Conservation (phyloP, 306 rosid species). For the Quillaja saponaria region DNA sequence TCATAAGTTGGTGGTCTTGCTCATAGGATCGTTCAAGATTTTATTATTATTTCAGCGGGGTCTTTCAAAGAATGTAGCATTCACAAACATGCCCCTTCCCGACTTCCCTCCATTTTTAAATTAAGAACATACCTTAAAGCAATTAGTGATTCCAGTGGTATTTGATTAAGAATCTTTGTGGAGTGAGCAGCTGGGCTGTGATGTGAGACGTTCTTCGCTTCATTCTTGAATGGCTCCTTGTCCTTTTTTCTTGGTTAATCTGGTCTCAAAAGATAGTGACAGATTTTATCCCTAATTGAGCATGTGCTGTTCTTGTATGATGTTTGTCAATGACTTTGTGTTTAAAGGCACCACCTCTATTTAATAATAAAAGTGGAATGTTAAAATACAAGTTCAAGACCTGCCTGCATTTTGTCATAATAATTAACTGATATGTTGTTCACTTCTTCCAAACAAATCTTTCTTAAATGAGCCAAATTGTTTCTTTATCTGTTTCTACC, state of each 20-base stretch:
- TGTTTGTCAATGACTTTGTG: conserved; percentile 6
- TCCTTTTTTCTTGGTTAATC: conserved; percentile 1
- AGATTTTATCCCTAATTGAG: not conserved
- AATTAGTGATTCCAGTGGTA: conserved; percentile 4
- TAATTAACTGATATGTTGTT: not conserved
- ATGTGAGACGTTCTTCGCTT: not conserved
- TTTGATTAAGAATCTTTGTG: conserved; percentile 8
- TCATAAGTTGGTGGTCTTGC: conserved; percentile 6
- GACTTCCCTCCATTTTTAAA: not conserved
- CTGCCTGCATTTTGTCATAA: not conserved
- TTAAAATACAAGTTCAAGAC: not conserved
- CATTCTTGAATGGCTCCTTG: not conserved
- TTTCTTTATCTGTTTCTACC: conserved; percentile 6
- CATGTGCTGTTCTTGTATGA: conserved; percentile 5
- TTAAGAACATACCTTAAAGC: not conserved
- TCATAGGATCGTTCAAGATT: not conserved
- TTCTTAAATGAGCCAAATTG: too few species aligned
- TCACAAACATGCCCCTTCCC: conserved; percentile 13
- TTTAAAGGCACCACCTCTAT: not conserved
- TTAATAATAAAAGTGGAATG: conserved; percentile 2
- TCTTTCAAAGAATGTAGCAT: not conserved
- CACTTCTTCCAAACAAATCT: too few species aligned
- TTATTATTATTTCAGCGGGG: not conserved
- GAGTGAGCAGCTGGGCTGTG: conserved; percentile 1
- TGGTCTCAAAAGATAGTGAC: too few species aligned